A percentile compares a stretch with the other conserved stretches of the same genome.
These are phyloP conservation scores for Solanum habrochaites DNA, from an alignment of 257 asterid genomes.

Conservation along the genomic window DNA sequence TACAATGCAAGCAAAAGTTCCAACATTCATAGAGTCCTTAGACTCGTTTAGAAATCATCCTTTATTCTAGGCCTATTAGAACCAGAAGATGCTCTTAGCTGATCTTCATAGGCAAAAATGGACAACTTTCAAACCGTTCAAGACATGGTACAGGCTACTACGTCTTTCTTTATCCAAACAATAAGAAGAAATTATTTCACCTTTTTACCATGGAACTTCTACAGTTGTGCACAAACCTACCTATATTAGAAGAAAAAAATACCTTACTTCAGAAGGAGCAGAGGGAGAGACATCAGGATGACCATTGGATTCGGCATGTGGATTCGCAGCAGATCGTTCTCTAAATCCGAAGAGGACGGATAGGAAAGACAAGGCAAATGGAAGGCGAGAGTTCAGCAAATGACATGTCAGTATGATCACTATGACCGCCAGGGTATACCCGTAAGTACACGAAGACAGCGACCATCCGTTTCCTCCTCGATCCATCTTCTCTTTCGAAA, in stretches of 20 bases:
- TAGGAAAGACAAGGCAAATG: neutral
- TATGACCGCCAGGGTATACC: conserved; percentile 8
- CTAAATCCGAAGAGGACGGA: neutral
- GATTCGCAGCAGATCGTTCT: neutral
- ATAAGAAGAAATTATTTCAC: neutral
- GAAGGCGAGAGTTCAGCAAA: neutral
- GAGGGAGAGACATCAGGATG: neutral
- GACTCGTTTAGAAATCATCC: neutral
- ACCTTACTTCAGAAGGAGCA: neutral
- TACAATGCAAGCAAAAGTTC: neutral
- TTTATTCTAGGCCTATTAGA: neutral
- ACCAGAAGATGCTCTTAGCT: neutral
- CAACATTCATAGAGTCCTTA: neutral
- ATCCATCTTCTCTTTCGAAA: conserved; percentile 1
- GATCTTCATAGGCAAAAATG: neutral
- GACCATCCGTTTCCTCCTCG: neutral
- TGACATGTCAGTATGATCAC: conserved; percentile 11
- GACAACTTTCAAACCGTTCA: neutral
- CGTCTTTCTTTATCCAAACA: neutral
- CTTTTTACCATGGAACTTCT: neutral
- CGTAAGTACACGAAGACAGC: neutral
- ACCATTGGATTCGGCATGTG: neutral
- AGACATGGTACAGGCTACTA: neutral
- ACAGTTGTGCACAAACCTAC: neutral
- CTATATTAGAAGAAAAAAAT: neutral